Conservation (phyloP, 305 asterid genomes). For the Fraxinus floribunda region DNA sequence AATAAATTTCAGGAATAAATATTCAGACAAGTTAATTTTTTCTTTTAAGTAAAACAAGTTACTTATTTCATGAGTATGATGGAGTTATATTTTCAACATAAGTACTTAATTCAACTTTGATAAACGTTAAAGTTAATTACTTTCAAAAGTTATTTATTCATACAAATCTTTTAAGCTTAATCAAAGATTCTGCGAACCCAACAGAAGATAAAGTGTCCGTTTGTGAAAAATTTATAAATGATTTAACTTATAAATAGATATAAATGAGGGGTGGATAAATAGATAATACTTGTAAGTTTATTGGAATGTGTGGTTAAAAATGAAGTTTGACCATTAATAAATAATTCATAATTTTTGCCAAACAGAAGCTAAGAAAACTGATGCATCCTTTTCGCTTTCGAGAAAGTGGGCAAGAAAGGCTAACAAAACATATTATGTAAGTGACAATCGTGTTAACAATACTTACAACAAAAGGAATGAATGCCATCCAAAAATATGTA, state of each 20-base stretch:
- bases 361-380: not conserved
- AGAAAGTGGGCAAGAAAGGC: not conserved
- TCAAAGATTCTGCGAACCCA: not conserved
- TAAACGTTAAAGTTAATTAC: not conserved
- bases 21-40: not conserved
- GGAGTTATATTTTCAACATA: not conserved
- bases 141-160: not conserved
- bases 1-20: not conserved
- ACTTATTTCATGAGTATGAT: not conserved
- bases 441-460: not conserved
- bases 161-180: not conserved
- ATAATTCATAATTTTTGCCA: not conserved
- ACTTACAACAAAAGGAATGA: slow-evolving; percentile 74
- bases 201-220: not conserved
- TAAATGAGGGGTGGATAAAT: not conserved
- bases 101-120: not conserved
- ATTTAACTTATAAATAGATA: no score
- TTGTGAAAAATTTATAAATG: not conserved
- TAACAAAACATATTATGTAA: not conserved
- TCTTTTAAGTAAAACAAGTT: not conserved
- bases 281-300: not conserved
- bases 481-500: slow-evolving; percentile 90
- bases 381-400: not conserved
- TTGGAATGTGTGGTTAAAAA: not conserved
- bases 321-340: not conserved